Conservation (phyloP, 2,329 filamentous ascomycete genomes). For the Rutstroemia sp. region DNA sequence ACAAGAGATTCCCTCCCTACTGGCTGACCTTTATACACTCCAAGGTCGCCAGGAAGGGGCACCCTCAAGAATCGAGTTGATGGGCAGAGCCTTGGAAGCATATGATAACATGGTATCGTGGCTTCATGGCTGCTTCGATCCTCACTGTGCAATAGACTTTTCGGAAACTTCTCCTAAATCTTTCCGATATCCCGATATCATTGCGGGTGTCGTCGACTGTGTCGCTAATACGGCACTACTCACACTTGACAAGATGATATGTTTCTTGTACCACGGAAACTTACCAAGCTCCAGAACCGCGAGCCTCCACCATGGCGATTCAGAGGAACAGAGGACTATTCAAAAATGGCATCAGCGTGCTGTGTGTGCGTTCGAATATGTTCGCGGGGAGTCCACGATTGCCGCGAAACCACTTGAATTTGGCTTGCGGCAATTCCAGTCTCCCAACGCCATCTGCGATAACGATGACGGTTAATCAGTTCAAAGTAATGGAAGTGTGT, state of each 20-base stretch:
- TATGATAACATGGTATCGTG: background rate
- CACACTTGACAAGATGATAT: background rate
- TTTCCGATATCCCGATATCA: background rate
- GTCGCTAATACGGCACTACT: background rate
- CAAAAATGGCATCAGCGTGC: background rate
- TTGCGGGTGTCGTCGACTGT: conserved; percentile 2
- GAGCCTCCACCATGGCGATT: too few relatives aligned
- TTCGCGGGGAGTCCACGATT: background rate
- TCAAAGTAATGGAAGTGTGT: too few relatives aligned
- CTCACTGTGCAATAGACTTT: background rate
- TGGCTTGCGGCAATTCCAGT: background rate
- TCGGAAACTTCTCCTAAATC: too few relatives aligned
- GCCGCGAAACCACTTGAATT: background rate
- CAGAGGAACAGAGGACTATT: background rate
- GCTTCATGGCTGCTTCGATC: background rate
- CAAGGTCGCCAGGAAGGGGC: background rate
- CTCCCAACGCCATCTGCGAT: background rate
- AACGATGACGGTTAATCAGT: background rate
- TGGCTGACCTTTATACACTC: background rate
- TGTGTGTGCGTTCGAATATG: background rate
- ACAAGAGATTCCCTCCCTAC: background rate
- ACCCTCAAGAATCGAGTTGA: background rate
- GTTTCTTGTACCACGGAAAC: background rate
- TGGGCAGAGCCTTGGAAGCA: background rate
- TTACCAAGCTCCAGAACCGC: background rate